Evolutionary conservation across 345 rosid genomes (phyloP).

Genomic region (Arabidopsis thaliana): DNA sequence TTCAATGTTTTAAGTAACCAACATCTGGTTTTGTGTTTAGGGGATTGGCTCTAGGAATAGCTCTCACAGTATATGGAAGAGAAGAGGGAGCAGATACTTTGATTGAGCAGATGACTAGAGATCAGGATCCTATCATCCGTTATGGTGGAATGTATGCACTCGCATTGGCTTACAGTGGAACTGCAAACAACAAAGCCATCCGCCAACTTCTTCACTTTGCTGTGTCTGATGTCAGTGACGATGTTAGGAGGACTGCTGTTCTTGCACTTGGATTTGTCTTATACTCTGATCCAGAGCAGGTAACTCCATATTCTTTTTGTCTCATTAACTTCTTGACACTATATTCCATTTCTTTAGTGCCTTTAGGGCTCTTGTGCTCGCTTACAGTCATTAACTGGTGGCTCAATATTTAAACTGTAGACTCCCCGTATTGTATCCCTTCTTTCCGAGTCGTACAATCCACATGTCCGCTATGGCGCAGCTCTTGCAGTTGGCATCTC

Average conservation of each 20-base stretch:
- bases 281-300: conserved; percentile 95
- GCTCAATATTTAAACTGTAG: conserved; percentile 53
- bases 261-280: conserved; percentile 95
- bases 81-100: conserved; percentile 97
- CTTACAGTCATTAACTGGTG: conserved; percentile 12
- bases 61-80: conserved; percentile 94
- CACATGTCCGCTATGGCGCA: conserved; percentile 97
- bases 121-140: conserved; percentile 93
- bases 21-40: conserved; percentile 46
- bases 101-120: conserved; percentile 97
- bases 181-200: conserved; percentile 96
- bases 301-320: conserved; percentile 9
- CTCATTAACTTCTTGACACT: neutral
- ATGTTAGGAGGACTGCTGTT: conserved; percentile 96
- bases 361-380: neutral
- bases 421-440: conserved; percentile 94
- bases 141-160: conserved; percentile 98
- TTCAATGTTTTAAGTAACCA: neutral
- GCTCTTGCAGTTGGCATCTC: conserved; percentile 99
- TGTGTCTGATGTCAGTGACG: conserved; percentile 93
- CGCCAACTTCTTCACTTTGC: conserved; percentile 96
- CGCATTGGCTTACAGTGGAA: conserved; percentile 93
- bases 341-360: neutral
- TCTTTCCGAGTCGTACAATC: conserved; percentile 92
- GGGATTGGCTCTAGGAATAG: conserved; percentile 92